phyloP scores from a whole-genome alignment of 2,329 filamentous ascomycete species.

The Venturia asperata region DNA sequence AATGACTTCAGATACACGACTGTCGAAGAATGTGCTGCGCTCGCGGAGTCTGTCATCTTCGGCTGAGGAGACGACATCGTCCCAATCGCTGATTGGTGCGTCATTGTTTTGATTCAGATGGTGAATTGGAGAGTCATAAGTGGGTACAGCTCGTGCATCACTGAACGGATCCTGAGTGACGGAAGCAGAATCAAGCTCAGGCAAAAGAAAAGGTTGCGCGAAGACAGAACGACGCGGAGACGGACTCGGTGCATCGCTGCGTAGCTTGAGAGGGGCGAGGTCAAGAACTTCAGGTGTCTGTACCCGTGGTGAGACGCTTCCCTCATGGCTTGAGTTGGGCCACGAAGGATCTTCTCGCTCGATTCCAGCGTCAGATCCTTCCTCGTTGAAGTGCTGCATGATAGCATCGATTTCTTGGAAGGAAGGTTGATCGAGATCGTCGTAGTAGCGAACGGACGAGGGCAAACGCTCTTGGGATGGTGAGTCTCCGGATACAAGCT shows the following conservation, averaged over 20 bases:
- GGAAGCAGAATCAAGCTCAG: conserved; percentile 29
- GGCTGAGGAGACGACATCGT: conserved; percentile 71
- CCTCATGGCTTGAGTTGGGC: conserved; percentile 26
- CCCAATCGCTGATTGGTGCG: conserved; percentile 81
- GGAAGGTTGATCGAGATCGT: conserved; percentile 37
- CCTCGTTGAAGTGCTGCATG: conserved; percentile 76
- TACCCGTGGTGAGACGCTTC: conserved; percentile 19
- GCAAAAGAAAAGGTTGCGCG: conserved; percentile 22
- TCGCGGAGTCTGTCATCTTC: conserved; percentile 78
- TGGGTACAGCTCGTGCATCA: conserved; percentile 53
- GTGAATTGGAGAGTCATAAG: conserved; percentile 52
- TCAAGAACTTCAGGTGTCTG: conserved; percentile 21
- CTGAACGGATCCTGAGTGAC: conserved; percentile 51
- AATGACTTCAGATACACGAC: conserved; percentile 79
- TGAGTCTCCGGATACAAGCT: neutral
- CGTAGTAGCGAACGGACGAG: conserved; percentile 18
- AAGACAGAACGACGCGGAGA: conserved; percentile 53
- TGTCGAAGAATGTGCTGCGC: conserved; percentile 82
- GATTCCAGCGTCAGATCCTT: conserved; percentile 65
- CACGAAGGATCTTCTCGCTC: conserved; percentile 52
- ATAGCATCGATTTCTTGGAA: conserved; percentile 88
- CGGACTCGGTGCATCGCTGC: conserved; percentile 67
- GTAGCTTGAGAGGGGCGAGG: conserved; percentile 34
- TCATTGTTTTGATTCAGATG: conserved; percentile 57
- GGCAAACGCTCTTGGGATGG: conserved; percentile 9